These are phyloP conservation scores for Fusarium nurragi DNA, from an alignment of 2,329 filamentous ascomycete species.

Conservation along the genomic window DNA sequence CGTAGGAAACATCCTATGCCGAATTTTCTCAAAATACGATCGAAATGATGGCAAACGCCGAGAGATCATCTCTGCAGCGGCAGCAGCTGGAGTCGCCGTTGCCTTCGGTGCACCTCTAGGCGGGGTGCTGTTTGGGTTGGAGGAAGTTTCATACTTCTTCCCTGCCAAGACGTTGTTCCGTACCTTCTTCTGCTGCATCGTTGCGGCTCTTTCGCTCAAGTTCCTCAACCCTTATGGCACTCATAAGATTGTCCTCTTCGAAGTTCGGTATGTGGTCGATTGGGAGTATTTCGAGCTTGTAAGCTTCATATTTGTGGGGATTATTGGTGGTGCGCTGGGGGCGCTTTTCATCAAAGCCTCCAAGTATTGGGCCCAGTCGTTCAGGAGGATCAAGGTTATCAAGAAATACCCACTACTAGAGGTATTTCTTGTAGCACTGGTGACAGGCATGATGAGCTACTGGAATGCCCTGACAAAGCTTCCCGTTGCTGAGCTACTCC, in stretches of 20 bases:
- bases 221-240: constrained; percentile 97
- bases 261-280: constrained; percentile 88
- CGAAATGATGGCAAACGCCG: constrained; percentile 92
- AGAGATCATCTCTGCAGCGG: constrained; percentile 92
- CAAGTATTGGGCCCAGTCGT: constrained; percentile 86
- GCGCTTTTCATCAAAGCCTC: constrained; percentile 98
- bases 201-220: constrained; percentile 88
- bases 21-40: constrained; percentile 94
- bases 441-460: constrained; percentile 87
- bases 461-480: constrained; percentile 93
- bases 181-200: constrained; percentile 98
- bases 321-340: constrained; percentile 84
- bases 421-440: constrained; percentile 84
- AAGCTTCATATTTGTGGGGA: constrained; percentile 85
- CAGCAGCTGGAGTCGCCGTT: constrained; percentile 90
- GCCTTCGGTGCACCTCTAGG: constrained; percentile 90
- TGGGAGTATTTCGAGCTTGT: constrained; percentile 94
- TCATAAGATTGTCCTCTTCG: constrained; percentile 94
- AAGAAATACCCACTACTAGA: constrained; percentile 87
- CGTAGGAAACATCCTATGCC: constrained; percentile 93
- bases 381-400: constrained; percentile 81
- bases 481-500: constrained; percentile 87
- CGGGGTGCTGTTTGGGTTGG: constrained; percentile 90
- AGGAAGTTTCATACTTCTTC: constrained; percentile 98
- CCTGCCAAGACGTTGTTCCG: constrained; percentile 96